Base-by-base conservation (phyloP, 1,284 basidiomycete species). In the Cryptococcus neoformans region DNA sequence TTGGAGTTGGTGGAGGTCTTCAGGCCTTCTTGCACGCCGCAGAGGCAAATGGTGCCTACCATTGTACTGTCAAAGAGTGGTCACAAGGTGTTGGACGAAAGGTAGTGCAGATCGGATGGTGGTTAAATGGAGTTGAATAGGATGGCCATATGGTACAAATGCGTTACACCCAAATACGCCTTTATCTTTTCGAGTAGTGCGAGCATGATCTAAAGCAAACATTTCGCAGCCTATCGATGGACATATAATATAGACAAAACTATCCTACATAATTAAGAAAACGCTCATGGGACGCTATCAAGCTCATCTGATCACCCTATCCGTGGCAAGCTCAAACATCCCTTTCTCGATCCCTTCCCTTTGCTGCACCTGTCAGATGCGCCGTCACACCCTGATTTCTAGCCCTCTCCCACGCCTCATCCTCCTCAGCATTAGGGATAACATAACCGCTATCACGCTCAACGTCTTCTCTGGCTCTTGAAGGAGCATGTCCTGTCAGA, bases 1-100 rank as follows among this genome's bases (percentile, higher is more conserved):
- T 98, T 77, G 95, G 95, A 14, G 93, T 98, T 3, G 95, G 95
- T 0, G 94, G 94, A 0, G 90, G 92, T 0, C 81, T 93, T 8
- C 78, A 83, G 21, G 87, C 88, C 57, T 96, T 99, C 72, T 73
- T 85, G 16, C 59, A 72, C 21, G 64, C 66, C n/a, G 81, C 92
- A 0, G 78, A 83, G 56, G 69, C 67, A 34, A 59, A 63, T 2
- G 68, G 65, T 1, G 77, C 68, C 14, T 61, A 56, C 81, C 81
- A 44, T 62, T 62, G 35, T 47, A 64, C 62, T 37, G 73, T 80
- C 17, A 79, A 73, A 57, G 84, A 88, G 63, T 81, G 79, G 64
- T 81, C 78, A 37, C 75, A 74, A 2, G 88, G 89, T 0, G 86
- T 91, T 17, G 85, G 83, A 12, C 82, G 88, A 64, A 83, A 79